Evolutionary conservation across 73 alveolate genomes (phyloP), one percentile per base, ranked within the genome.

Genomic region (Blepharisma japonicum): DNA sequence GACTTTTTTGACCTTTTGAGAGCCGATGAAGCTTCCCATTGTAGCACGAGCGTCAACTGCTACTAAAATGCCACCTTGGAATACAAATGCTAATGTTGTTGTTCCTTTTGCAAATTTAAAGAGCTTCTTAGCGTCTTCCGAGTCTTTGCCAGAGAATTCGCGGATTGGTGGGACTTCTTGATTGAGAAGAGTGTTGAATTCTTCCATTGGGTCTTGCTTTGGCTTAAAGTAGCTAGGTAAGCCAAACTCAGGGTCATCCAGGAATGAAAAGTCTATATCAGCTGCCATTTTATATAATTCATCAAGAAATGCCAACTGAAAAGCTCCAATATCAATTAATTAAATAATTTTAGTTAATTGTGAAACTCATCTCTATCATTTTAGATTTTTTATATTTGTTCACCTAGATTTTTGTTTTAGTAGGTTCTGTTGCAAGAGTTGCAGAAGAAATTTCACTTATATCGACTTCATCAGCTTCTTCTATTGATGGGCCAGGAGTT

Each of bases 31-130:
- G 70, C 97, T 87, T 23, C 99, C 99, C 98, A 95, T 94, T 81
- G 99, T 93, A 68, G 99, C 99, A 68, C 99, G 91, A 32, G 99
- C 94, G 83, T 97, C 99, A 68, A 96, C 99, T 78, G 99, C 99
- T 8, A 97, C 91, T 56, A 97, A 70, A 56, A 97, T 95, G 32
- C 99, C 99, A 45, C 91, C 96, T 83, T 94, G 88, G 88, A 94
- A 96, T 66, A 87, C 93, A 76, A 94, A 96, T 42, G 97, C 98
- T 23, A 96, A 87, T 18, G 99, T 94, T 0, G 98, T 96, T 27
- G 98, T 96, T 5, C 99, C 98, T 84, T 94, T 93, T 81, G 92
- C 93, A 86, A 92, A 94, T 74, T 92, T 94, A 39, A 94, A 80
- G 56, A 94, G 68, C 84, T 94, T 94, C 9, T 86, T 88, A 20